Conservation (phyloP, 345 rosid genomes). For the Arabidopsis suecica region DNA sequence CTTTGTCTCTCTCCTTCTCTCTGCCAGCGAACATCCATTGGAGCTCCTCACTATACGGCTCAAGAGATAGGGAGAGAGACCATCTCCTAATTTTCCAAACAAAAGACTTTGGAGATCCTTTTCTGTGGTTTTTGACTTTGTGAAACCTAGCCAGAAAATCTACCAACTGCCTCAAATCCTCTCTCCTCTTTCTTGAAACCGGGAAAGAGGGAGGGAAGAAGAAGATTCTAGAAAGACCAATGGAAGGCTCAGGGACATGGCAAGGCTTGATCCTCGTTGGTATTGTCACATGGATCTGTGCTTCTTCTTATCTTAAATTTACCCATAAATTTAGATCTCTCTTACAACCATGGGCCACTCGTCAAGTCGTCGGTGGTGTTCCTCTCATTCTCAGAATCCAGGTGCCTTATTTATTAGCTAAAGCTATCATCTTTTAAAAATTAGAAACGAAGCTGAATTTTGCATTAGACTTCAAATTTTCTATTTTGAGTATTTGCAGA, state of each 20-base stretch:
- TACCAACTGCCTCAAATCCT: not conserved
- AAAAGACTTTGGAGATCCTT: not conserved
- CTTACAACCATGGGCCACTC: conserved; percentile 69
- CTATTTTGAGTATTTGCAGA: conserved; percentile 53
- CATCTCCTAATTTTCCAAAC: not conserved
- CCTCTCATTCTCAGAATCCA: conserved; percentile 77
- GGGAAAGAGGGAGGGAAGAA: conserved; percentile 34
- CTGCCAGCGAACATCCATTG: conserved; percentile 45
- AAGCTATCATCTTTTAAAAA: no score
- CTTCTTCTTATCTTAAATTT: conserved; percentile 61
- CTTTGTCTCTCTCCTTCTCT: conserved; percentile 29
- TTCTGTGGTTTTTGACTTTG: not conserved
- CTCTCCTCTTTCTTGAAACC: conserved; percentile 27
- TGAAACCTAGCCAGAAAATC: conserved; percentile 17
- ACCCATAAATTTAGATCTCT: conserved; percentile 79
- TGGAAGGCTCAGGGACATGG: conserved; percentile 82
- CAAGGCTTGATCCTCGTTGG: conserved; percentile 71
- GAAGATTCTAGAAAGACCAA: conserved; percentile 39
- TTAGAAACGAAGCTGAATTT: not conserved
- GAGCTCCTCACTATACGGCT: conserved; percentile 39
- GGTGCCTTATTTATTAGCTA: conserved; percentile 46
- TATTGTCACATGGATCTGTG: conserved; percentile 72
- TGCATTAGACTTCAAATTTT: conserved; percentile 12
- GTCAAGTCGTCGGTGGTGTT: conserved; percentile 61
- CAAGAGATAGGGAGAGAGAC: not conserved